A percentile compares a stretch with the other conserved stretches of the same genome.
These are phyloP conservation scores for Leccinum subgranulosum DNA, from an alignment of 768 basidiomycete species.

Conservation along the genomic window DNA sequence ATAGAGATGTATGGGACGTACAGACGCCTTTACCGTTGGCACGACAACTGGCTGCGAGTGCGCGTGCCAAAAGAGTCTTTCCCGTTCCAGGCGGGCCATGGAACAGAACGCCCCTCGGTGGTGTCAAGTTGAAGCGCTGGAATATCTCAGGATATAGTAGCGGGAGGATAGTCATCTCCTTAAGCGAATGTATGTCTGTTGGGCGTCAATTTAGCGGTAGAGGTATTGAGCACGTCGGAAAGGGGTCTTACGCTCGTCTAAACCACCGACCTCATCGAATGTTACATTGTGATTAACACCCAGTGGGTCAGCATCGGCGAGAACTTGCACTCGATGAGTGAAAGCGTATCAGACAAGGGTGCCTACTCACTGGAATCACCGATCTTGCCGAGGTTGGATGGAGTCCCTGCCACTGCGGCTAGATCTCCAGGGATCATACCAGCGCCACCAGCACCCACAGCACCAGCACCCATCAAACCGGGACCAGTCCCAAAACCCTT, in stretches of 20 bases:
- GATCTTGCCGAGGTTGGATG: conserved; percentile 83
- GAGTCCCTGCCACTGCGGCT: conserved; percentile 67
- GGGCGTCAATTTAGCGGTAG: conserved; percentile 2
- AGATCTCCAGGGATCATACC: conserved; percentile 60
- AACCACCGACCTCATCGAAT: conserved; percentile 94
- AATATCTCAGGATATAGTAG: conserved; percentile 96
- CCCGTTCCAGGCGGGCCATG: conserved; percentile 99
- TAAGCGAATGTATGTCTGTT: conserved; percentile 89
- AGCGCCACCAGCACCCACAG: conserved; percentile 45
- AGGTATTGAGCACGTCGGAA: background rate
- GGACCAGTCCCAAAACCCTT: conserved; percentile 57
- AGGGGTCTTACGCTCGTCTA: conserved; percentile 76
- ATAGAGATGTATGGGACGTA: conserved; percentile 39
- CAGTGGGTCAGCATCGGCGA: conserved; percentile 94
- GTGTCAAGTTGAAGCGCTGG: conserved; percentile 89
- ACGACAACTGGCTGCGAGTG: conserved; percentile 89
- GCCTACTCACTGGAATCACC: conserved; percentile 62
- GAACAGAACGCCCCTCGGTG: conserved; percentile 94
- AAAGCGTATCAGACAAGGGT: conserved; percentile 13
- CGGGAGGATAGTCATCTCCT: conserved; percentile 97
- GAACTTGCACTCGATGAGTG: conserved; percentile 42
- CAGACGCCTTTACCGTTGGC: conserved; percentile 85
- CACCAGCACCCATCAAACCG: conserved; percentile 49
- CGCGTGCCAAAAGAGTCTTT: conserved; percentile 90
- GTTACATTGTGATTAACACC: conserved; percentile 92